Conservation (phyloP, 257 asterid genomes). For the Haberlea rhodopensis region DNA sequence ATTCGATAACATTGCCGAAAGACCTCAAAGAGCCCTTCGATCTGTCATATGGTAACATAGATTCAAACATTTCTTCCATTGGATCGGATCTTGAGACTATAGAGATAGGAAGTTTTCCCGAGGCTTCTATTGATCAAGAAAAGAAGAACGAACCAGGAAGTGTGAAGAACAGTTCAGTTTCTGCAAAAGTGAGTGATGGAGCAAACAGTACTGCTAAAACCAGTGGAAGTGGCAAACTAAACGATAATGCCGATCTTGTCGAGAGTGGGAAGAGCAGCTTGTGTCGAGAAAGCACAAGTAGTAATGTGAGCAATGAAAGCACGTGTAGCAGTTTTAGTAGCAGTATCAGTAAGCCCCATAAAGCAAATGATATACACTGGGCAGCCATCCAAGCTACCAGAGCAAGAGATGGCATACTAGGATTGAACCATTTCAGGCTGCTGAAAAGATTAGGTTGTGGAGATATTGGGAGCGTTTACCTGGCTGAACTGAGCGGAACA, state of each 20-base stretch:
- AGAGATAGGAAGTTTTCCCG: conserved; percentile 33
- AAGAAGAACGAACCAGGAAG: conserved; percentile 34
- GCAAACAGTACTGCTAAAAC: conserved; percentile 31
- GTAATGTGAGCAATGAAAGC: conserved; percentile 52
- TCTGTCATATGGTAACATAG: neutral
- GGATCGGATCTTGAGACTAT: conserved; percentile 10
- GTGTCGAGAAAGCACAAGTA: conserved; percentile 47
- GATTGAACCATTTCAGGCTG: conserved; percentile 51
- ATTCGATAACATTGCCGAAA: neutral
- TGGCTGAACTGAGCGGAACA: conserved; percentile 50
- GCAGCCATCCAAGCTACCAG: conserved; percentile 50
- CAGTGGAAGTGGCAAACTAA: conserved; percentile 36
- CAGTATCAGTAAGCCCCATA: conserved; percentile 53
- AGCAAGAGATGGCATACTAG: conserved; percentile 40
- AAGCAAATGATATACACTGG: conserved; percentile 48
- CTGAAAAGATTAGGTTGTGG: conserved; percentile 56
- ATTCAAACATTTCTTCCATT: conserved; percentile 1
- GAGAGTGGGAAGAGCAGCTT: conserved; percentile 50
- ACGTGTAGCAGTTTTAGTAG: conserved; percentile 56
- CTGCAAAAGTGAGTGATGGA: conserved; percentile 39
- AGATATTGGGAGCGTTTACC: conserved; percentile 56
- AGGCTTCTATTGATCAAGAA: conserved; percentile 35
- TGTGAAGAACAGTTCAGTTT: conserved; percentile 38
- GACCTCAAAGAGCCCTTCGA: conserved; percentile 16
- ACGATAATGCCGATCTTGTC: conserved; percentile 27